Base-by-base conservation (phyloP, 139 green algal genomes). In the Deuterostichococcus epilithicus region DNA sequence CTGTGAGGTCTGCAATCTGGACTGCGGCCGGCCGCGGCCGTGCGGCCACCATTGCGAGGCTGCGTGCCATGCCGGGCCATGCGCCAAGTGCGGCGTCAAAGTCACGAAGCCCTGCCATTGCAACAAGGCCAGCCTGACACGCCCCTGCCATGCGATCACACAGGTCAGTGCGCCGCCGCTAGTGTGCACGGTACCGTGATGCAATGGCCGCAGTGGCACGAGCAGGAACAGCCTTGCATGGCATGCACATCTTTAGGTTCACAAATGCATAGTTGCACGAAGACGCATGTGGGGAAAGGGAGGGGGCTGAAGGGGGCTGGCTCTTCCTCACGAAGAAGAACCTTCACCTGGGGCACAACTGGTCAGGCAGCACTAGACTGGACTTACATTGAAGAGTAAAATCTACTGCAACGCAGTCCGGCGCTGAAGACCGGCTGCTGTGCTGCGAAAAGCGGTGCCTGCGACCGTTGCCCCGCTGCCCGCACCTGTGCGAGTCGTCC, bases 391-490 rank as follows among this genome's bases (percentile, higher is more conserved):
- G 20, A 35, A 36, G 5, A 42, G 26, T 15, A 15, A 35, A 35
- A n/a, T 33, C 18, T 33, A 35, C 63, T 33, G 26, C 63, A 38
- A 10, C 28, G 68, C 22, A 32, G 20, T 18, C 65, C 34, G 35
- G 22, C 22, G 63, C 44, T 30, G 45, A 6, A 34, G 73, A 2
- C 8, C 25, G 68, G 4, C 32, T 60, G 60, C 68, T 92, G 71
- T 83, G 72, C 32, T 95, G 90, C 59, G 75, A 75, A 25, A 91
- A 90, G 80, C 76, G 80, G 3, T 95, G 91, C 78, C 84, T 90
- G 75, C 68, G 77, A 37, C 68, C 80, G 76, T 80, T 94, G 36
- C 71, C 80, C 0, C 70, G 42, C 75, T 95, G 91, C 81, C 80
- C 81, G 18, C 91, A 95, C 67, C 73, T 84, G 3, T 95, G 91